phyloP scores from a whole-genome alignment of 805 yeast species.

The Wickerhamomyces subpelliculosus region DNA sequence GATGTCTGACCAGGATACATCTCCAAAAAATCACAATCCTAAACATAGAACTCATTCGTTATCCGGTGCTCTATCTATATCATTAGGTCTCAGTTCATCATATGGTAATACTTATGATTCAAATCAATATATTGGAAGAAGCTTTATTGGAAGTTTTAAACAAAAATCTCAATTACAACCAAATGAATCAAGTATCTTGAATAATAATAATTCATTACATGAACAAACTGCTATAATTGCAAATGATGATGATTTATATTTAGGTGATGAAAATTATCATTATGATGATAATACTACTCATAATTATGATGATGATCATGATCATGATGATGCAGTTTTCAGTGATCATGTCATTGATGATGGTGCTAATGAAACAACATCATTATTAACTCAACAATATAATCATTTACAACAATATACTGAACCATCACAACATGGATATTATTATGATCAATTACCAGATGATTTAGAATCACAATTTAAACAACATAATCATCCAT shows the following conservation, averaged over 20 bases:
- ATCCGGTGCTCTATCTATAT: constrained; percentile 20
- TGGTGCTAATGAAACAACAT: neutral
- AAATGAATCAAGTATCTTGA: constrained; percentile 24
- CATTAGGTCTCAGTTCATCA: constrained; percentile 21
- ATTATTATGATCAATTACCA: neutral
- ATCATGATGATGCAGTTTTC: constrained; percentile 38
- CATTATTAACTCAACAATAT: neutral
- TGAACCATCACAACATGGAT: neutral
- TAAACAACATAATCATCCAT: neutral
- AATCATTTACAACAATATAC: too few relatives aligned
- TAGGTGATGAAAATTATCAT: too few relatives aligned
- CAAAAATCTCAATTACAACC: constrained; percentile 25
- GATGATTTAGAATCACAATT: constrained; percentile 8
- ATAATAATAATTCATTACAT: constrained; percentile 42
- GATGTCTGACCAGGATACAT: neutral
- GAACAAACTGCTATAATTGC: constrained; percentile 54
- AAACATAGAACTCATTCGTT: constrained; percentile 13
- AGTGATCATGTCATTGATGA: constrained; percentile 9
- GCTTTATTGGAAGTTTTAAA: constrained; percentile 25
- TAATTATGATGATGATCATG: neutral
- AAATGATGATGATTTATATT: constrained; percentile 43
- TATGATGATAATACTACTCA: neutral
- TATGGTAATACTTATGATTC: constrained; percentile 9
- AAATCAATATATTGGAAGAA: constrained; percentile 14
- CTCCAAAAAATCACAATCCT: neutral